Evolutionary conservation across 108 stramenopile species (phyloP).

Genomic region (Cyclostephanos tholiformis): DNA sequence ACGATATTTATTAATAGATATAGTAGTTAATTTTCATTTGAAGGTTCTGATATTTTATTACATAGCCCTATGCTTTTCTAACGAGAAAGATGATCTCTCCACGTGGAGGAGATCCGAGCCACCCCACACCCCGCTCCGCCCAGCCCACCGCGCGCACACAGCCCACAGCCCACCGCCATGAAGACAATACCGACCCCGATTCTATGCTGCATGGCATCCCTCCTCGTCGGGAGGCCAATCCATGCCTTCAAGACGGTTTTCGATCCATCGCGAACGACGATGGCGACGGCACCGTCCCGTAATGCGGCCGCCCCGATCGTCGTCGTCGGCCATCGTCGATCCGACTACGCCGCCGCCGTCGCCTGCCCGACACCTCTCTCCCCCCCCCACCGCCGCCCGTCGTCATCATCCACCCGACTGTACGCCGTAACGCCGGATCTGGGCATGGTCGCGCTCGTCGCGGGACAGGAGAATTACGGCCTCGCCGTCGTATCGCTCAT

Average conservation of each 20-base stretch:
- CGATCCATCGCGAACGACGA: not conserved
- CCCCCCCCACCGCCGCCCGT: too few species aligned
- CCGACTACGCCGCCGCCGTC: not conserved
- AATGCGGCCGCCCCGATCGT: not conserved
- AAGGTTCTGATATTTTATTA: too few species aligned
- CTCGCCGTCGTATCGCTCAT: constrained; percentile 77
- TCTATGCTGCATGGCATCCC: constrained; percentile 15
- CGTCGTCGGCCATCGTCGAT: not conserved
- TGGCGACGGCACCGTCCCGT: not conserved
- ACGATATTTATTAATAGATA: too few species aligned
- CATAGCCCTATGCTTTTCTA: too few species aligned
- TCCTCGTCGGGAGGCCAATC: constrained; percentile 13
- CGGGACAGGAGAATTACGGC: constrained; percentile 89
- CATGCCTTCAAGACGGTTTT: constrained; percentile 16
- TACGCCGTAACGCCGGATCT: constrained; percentile 37
- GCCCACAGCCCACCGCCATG: not conserved
- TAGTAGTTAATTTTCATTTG: too few species aligned
- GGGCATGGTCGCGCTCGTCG: constrained; percentile 71
- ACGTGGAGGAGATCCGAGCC: too few species aligned
- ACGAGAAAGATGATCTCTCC: too few species aligned
- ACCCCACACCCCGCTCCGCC: too few species aligned
- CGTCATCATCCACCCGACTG: constrained; percentile 1
- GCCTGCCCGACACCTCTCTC: not conserved
- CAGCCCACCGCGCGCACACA: too few species aligned
- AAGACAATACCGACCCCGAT: not conserved